phyloP scores from a whole-genome alignment of 495 filamentous ascomycete species.

The Chaetomium fimeti region DNA sequence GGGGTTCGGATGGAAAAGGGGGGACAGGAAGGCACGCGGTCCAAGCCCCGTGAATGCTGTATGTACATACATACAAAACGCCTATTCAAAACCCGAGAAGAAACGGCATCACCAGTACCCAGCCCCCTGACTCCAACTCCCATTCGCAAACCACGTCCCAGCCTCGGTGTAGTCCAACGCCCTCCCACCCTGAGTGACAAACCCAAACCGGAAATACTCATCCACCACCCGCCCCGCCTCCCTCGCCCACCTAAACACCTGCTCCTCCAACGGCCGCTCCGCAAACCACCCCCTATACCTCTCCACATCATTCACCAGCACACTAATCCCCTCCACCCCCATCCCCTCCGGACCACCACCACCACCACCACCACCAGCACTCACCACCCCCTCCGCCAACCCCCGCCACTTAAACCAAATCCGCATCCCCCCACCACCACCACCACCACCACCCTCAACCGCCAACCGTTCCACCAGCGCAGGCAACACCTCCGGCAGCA shows the following conservation, averaged over 20 bases:
- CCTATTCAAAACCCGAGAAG: no score
- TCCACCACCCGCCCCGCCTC: conserved; percentile 1
- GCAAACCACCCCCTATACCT: conserved; percentile 30
- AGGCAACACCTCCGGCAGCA: conserved; percentile 62
- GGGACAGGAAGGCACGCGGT: neutral
- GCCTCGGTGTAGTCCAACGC: conserved; percentile 28
- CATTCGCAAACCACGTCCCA: conserved; percentile 35
- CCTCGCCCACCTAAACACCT: conserved; percentile 28
- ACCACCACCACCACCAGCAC: neutral
- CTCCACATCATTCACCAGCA: conserved; percentile 37
- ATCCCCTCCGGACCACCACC: neutral
- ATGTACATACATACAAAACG: neutral
- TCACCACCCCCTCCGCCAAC: neutral
- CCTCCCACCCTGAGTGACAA: conserved; percentile 16
- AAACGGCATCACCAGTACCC: conserved; percentile 28
- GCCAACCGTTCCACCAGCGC: conserved; percentile 41
- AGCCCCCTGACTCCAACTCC: conserved; percentile 28
- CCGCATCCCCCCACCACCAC: conserved; percentile 21
- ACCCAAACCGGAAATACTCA: conserved; percentile 35
- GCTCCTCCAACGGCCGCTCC: conserved; percentile 22
- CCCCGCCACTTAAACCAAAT: conserved; percentile 58
- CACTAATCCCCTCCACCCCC: conserved; percentile 28
- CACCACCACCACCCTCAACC: neutral
- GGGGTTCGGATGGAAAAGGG: neutral
- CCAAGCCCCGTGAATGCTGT: neutral